These are phyloP conservation scores for Chenopodium album DNA, from an alignment of 148 eudicot species.

Conservation along the genomic window DNA sequence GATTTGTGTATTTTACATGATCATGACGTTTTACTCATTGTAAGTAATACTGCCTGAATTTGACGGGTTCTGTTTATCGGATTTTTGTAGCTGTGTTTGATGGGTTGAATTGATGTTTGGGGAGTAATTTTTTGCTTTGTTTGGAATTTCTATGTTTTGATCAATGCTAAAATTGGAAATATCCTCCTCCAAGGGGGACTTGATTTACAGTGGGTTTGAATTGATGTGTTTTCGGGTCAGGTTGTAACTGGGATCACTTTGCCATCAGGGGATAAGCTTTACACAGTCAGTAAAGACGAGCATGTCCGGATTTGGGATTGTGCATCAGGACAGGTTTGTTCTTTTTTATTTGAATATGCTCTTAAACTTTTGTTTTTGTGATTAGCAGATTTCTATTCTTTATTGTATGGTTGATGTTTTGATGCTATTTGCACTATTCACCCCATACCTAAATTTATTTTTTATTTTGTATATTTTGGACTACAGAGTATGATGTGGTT, in stretches of 20 bases:
- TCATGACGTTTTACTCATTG: too few species aligned
- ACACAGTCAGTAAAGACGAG: slow-evolving; percentile 85
- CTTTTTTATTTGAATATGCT: neutral
- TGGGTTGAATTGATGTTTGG: neutral
- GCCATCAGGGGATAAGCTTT: slow-evolving; percentile 88
- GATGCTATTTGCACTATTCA: neutral
- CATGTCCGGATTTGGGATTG: slow-evolving; percentile 93
- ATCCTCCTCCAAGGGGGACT: neutral
- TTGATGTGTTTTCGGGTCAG: slow-evolving; percentile 33
- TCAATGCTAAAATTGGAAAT: neutral
- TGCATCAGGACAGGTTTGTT: slow-evolving; percentile 84
- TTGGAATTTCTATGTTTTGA: neutral
- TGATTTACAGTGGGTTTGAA: neutral
- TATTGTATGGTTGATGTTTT: neutral
- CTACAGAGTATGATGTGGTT: neutral
- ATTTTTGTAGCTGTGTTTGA: neutral
- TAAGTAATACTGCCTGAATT: too few species aligned
- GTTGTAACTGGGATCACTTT: slow-evolving; percentile 80
- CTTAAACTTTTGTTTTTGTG: neutral
- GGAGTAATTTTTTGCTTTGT: neutral
- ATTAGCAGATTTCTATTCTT: neutral
- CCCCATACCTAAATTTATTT: neutral
- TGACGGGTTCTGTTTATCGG: neutral
- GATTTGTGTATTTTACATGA: too few species aligned
- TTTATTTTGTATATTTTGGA: neutral